phyloP scores from a whole-genome alignment of 192 early-diverging fungal species.

The Coemansia sp. region DNA sequence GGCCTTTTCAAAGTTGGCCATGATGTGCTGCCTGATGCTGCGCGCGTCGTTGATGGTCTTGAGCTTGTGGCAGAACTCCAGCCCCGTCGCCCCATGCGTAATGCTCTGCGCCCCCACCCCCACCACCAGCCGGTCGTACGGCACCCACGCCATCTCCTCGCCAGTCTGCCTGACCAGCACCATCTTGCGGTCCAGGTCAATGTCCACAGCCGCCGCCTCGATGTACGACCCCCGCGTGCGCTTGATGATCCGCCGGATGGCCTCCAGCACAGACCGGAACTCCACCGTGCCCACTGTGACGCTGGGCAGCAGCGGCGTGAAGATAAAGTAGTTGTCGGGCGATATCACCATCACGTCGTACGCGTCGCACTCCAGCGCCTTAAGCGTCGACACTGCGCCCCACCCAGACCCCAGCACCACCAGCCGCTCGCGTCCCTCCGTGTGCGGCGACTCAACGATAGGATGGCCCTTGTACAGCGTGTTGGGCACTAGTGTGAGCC shows the following conservation, averaged over 20 bases:
- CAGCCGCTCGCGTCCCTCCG: constrained; percentile 36
- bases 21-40: constrained; percentile 70
- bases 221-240: constrained; percentile 73
- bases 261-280: constrained; percentile 81
- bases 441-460: constrained; percentile 15
- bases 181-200: constrained; percentile 76
- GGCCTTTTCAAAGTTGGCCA: constrained; percentile 80
- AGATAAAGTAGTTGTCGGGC: constrained; percentile 90
- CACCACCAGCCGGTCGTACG: constrained; percentile 81
- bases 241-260: constrained; percentile 87
- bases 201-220: constrained; percentile 79
- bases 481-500: constrained; percentile 23
- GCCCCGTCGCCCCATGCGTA: constrained; percentile 77
- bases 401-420: constrained; percentile 54
- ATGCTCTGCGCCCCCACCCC: constrained; percentile 77
- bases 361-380: constrained; percentile 66
- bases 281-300: constrained; percentile 89
- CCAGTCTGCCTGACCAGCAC: constrained; percentile 68
- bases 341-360: constrained; percentile 77
- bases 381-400: constrained; percentile 60
- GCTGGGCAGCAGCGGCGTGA: constrained; percentile 68
- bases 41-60: constrained; percentile 82
- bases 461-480: constrained; percentile 21
- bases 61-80: constrained; percentile 78
- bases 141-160: constrained; percentile 59